These are phyloP conservation scores for button mushroom (Agaricus bisporus) DNA, from an alignment of 768 basidiomycete species.

Conservation along the genomic window DNA sequence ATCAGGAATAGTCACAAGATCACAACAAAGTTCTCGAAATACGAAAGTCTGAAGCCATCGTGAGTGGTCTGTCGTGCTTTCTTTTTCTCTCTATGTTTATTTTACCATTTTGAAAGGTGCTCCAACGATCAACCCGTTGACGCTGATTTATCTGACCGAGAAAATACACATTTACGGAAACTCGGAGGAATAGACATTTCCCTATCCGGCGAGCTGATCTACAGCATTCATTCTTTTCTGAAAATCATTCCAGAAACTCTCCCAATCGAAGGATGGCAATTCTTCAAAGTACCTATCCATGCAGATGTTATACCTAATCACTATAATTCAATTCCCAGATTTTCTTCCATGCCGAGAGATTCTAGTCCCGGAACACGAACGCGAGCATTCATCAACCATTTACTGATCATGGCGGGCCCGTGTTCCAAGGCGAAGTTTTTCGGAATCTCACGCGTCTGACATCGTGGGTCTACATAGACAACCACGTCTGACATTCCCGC, in stretches of 20 bases:
- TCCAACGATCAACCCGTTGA: slow-evolving; percentile 18
- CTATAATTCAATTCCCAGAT: not conserved
- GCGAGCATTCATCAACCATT: not conserved
- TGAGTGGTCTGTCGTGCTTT: not conserved
- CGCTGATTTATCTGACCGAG: slow-evolving; percentile 15
- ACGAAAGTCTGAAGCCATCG: slow-evolving; percentile 16
- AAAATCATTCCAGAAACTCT: slow-evolving; percentile 7
- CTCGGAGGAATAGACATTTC: slow-evolving; percentile 11
- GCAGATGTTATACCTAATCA: too few species aligned
- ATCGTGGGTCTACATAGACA: not conserved
- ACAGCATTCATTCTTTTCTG: not conserved
- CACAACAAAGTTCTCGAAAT: slow-evolving; percentile 13
- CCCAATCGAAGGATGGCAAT: slow-evolving; percentile 12
- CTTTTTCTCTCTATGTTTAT: not conserved
- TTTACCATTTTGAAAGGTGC: slow-evolving; percentile 16
- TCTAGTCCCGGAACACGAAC: slow-evolving; percentile 7
- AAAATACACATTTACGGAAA: slow-evolving; percentile 27
- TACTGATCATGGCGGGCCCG: slow-evolving; percentile 1
- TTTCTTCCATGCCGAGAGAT: slow-evolving; percentile 4
- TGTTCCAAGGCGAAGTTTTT: not conserved
- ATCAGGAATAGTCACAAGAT: slow-evolving; percentile 19
- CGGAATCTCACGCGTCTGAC: not conserved
- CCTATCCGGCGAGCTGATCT: slow-evolving; percentile 8
- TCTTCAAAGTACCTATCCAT: slow-evolving; percentile 7
- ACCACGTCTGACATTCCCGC: slow-evolving; percentile 16